Evolutionary conservation across 495 filamentous ascomycete genomes (phyloP), one percentile per base, ranked within the genome.

Genomic region (Neurospora sp.): DNA sequence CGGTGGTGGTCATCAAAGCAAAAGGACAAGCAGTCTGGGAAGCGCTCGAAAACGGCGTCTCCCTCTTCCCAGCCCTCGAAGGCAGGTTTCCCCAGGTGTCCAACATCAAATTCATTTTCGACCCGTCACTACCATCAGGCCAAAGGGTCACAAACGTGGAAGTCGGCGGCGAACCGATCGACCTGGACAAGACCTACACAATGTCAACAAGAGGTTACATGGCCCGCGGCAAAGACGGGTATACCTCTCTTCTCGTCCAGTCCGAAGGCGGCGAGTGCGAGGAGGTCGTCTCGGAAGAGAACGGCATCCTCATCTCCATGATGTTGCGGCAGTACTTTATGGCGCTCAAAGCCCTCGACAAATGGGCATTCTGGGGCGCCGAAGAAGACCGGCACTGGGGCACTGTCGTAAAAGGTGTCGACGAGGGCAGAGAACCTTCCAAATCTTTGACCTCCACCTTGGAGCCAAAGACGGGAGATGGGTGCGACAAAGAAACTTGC

Each of bases 311-410:
- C 38, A 93, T 97, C 74, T 92, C 90, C 74, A 93, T 89, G 73
- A 90, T 97, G 73, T 83, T 97, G 31, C 88, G 94, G 4, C 94
- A 97, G 79, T 97, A 96, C 76, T 97, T 97, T 78, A 88, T 95
- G 84, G 90, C 89, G 12, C 82, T 96, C 20, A 93, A 93, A 72
- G 89, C 94, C 0, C 79, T 96, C 70, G 90, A 92, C 3, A 86
- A 86, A 75, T 97, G 94, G 94, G 85, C 85, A 68, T 81, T 85
- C 20, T 91, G 91, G 90, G 86, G 88, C 47, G 78, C 75, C 2
- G 73, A 73, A 7, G 71, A 93, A 74, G 82, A 83, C 0, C 81
- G 86, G 3, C 88, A 92, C 77, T 96, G 92, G 89, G 80, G 78
- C 37, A 73, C 79, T 6, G 86, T 95, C 2, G 89, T 90, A 12